phyloP scores from a whole-genome alignment of 2,329 filamentous ascomycete species.

The Stenocarpella maydis region DNA sequence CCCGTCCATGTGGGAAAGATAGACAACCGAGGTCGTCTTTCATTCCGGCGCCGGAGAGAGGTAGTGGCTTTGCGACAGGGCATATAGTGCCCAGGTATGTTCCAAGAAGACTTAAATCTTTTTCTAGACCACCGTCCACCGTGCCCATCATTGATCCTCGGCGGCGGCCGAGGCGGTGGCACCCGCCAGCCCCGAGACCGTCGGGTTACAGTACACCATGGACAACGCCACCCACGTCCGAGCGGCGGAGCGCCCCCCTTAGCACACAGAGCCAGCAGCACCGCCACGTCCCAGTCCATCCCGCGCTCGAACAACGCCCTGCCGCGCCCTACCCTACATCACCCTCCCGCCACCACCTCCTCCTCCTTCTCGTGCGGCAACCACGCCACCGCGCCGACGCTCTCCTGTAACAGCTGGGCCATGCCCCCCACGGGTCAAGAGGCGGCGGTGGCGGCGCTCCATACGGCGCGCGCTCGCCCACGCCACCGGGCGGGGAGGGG shows the following conservation, averaged over 20 bases:
- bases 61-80: not conserved
- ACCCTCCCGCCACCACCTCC: not conserved
- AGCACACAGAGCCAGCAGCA: too few relatives aligned
- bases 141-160: not conserved
- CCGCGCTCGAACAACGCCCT: slow-evolving; percentile 38
- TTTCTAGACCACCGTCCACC: slow-evolving; percentile 33
- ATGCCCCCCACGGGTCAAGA: not conserved
- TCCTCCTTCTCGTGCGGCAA: slow-evolving; percentile 30
- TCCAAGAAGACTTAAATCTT: slow-evolving; percentile 33
- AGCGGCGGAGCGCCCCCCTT: too few relatives aligned
- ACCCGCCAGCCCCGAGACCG: not conserved
- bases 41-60: too few relatives aligned
- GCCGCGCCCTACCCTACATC: slow-evolving; percentile 38
- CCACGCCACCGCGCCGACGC: slow-evolving; percentile 20
- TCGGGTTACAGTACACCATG: slow-evolving; percentile 17
- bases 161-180: not conserved
- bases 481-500: too few relatives aligned
- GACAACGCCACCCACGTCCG: too few relatives aligned
- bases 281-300: slow-evolving; percentile 37
- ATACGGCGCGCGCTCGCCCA: not conserved
- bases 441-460: not conserved
- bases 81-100: slow-evolving; percentile 21
- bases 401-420: slow-evolving; percentile 12
- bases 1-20: too few relatives aligned
- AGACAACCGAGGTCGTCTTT: too few relatives aligned